Percentiles rank a stretch among this genome's conserved stretches.
These are phyloP conservation scores for Exophiala sp. DNA, from an alignment of 2,329 filamentous ascomycete species.

Conservation along the genomic window DNA sequence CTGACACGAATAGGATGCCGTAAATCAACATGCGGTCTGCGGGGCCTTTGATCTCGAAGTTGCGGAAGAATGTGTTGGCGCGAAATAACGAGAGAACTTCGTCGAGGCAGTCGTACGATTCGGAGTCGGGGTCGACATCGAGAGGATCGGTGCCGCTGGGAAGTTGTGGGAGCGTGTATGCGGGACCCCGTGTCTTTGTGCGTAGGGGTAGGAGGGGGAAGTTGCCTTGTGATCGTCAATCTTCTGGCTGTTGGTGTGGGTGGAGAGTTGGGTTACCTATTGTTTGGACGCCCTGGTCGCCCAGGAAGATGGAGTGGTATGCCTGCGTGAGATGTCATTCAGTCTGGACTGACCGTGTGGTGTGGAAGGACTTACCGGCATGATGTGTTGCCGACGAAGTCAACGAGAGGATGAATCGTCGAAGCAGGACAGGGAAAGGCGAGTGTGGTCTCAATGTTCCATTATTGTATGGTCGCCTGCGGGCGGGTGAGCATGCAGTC, in stretches of 20 bases:
- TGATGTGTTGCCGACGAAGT: conserved; percentile 1
- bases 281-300: conserved; percentile 68
- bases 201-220: conserved; percentile 92
- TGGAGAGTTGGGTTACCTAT: conserved; percentile 48
- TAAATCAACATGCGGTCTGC: conserved; percentile 94
- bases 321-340: conserved; percentile 54
- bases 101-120: conserved; percentile 94
- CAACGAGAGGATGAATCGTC: background rate
- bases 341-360: background rate
- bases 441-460: background rate
- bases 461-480: background rate
- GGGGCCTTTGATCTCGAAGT: conserved; percentile 97
- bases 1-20: conserved; percentile 90
- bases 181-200: conserved; percentile 91
- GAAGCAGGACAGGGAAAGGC: background rate
- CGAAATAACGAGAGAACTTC: conserved; percentile 91
- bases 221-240: conserved; percentile 59
- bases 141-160: conserved; percentile 52
- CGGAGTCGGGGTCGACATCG: conserved; percentile 71
- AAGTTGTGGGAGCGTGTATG: conserved; percentile 73
- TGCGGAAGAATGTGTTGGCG: conserved; percentile 97
- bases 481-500: background rate
- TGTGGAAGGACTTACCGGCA: conserved; percentile 5
- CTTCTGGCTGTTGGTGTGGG: background rate
- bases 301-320: conserved; percentile 95